Evolutionary conservation across 2,329 filamentous ascomycete species (phyloP), one percentile per base, ranked within the genome.

Genomic region (Fusarium ramigenum): DNA sequence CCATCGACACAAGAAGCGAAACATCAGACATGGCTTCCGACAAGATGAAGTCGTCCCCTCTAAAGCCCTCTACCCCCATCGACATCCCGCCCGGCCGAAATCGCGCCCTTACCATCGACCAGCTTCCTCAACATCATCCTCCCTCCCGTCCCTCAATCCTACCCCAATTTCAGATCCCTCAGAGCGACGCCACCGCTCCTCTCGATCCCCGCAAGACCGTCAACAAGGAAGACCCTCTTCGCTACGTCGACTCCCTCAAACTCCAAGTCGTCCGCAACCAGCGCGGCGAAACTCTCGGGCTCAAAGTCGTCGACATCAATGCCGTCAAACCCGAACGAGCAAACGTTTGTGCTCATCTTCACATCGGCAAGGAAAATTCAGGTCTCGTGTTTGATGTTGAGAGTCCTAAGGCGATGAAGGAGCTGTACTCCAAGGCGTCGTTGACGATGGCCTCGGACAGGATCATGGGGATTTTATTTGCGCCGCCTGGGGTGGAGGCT

Each of bases 381-480:
- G 71, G 72, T 6, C 36, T 74, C 4, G 60, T 52, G 15, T 74
- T 74, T 43, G 58, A 59, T 16, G 30, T 65, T 9, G 11, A 59
- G 18, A 50, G 25, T 4, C 1, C 5, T 0, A 43, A 60, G 19
- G 50, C 39, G 6, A 44, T 61, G 16, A 23, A 46, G 11, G 32
- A 49, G 6, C 32, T 43, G 9, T 72, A 44, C 18, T 40, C 23
- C 4, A 54, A 47, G 7, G 47, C 60, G 7, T 39, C 12, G 8
- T 8, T 47, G 12, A 47, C 43, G 2, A 49, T 63, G 0, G 47
- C 37, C 0, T 64, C 69, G 2, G n/a, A 42, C 10, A 42, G 60
- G 14, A 43, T 72, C 3, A 63, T 72, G 32, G 70, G 72, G 0
- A 44, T 72, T 23, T 25, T 74, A 39, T 74, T 74, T 60, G 53